Base-by-base conservation (phyloP, 106 monocot genomes). In the Dendrobium huoshanense region DNA sequence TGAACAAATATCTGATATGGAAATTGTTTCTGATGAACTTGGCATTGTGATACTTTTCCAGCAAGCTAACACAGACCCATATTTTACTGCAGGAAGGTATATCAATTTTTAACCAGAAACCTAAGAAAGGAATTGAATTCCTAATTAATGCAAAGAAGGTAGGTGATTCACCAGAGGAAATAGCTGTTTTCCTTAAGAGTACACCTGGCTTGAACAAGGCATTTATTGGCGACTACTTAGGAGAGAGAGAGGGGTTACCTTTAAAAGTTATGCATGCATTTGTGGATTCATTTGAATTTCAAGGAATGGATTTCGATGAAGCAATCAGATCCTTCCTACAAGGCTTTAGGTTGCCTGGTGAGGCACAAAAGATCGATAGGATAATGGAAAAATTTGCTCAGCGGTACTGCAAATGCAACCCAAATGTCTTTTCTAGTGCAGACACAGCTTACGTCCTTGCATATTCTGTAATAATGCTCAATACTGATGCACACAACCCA, bases 351-450 rank as follows among this genome's bases (percentile, higher is more conserved):
- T 89, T 96, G 85, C 95, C 95, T 79, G 95, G 95, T 67, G 95
- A 96, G 75, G 95, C 95, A 67, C 95, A 93, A 78, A 96, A 96
- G 79, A 96, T 96, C 49, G 95, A 96, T 77, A 82, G 93, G 2
- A 93, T 96, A 27, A 93, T 96, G 95, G 93, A 96, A 79, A 96
- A 96, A 72, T 96, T 96, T 91, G 86, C 93, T 81, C 93, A 96
- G 80, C 87, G 95, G 40, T 96, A 91, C 68, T 91, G 95, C 81
- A 96, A 93, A 88, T 96, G 95, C 80, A 96, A 96, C 80, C 91
- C 95, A 75, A 91, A 87, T 77, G 85, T 83, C 31, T 96, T 96
- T 82, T 86, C 79, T 54, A 96, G 95, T 91, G 95, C 95, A 83
- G 95, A 96, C 80, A 96, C 95, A 77, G 95, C 91, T 74, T 96